Evolutionary conservation across 2,329 filamentous ascomycete species (phyloP).

Genomic region (Beauveria medogensis): DNA sequence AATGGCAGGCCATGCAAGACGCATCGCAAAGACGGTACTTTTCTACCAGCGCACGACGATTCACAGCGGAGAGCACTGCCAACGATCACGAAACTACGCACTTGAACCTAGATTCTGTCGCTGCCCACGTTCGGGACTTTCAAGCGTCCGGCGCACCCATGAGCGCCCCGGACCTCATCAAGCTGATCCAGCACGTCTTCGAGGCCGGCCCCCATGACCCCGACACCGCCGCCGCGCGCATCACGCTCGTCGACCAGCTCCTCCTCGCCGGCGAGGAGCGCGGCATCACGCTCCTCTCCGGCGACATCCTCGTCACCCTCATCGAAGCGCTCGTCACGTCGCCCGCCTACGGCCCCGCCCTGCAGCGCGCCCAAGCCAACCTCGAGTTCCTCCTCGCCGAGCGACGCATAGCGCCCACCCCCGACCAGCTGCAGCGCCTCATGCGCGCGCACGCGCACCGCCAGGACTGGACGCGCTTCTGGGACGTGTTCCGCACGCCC

Average conservation of each 20-base stretch:
- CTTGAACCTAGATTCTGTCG: slow-evolving; percentile 17
- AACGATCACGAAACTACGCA: not conserved
- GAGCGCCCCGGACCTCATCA: slow-evolving; percentile 26
- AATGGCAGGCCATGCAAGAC: slow-evolving; percentile 28
- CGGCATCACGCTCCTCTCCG: slow-evolving; percentile 32
- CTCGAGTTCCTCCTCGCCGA: slow-evolving; percentile 38
- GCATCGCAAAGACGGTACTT: slow-evolving; percentile 27
- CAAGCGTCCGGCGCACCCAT: slow-evolving; percentile 29
- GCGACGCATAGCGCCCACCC: slow-evolving; percentile 28
- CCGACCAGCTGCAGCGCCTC: slow-evolving; percentile 32
- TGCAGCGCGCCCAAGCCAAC: slow-evolving; percentile 33
- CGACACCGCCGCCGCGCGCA: slow-evolving; percentile 21
- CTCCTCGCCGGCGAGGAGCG: slow-evolving; percentile 38
- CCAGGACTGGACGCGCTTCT: slow-evolving; percentile 48
- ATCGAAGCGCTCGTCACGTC: slow-evolving; percentile 32
- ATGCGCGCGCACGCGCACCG: slow-evolving; percentile 38
- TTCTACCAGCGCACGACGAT: slow-evolving; percentile 23
- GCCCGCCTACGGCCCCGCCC: slow-evolving; percentile 22
- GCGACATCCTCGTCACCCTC: slow-evolving; percentile 41
- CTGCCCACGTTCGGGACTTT: slow-evolving; percentile 29
- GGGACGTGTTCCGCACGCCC: slow-evolving; percentile 51
- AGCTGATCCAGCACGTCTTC: slow-evolving; percentile 33
- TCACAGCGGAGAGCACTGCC: slow-evolving; percentile 6
- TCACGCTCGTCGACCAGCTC: slow-evolving; percentile 34
- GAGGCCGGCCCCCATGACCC: slow-evolving; percentile 15